Base-by-base conservation (phyloP, 192 early-diverging fungal species). In the Phlyctochytrium planicorne region DNA sequence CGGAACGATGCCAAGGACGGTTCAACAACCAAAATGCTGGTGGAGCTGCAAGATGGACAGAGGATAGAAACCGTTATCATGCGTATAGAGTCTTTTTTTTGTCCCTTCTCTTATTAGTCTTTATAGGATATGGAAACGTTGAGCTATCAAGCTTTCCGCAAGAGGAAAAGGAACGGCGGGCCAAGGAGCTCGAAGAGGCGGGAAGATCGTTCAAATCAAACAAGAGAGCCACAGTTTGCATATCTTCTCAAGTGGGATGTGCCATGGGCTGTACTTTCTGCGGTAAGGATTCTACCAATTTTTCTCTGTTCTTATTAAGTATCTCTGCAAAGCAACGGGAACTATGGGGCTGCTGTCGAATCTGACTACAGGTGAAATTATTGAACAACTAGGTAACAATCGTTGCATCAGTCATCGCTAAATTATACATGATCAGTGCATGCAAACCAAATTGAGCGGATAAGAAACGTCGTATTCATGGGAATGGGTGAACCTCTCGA, bases 401-500 rank as follows among this genome's bases (percentile, higher is more conserved):
- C 17, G 57, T 30, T 30, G 6, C 25, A 27, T 20, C 27, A 24
- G 25, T 14, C 55, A 29, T 6, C 27, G n/a, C n/a, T n/a, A n/a
- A n/a, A n/a, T n/a, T n/a, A n/a, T n/a, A n/a, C n/a, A n/a, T n/a
- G n/a, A n/a, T n/a, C 2, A 67, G 65, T 70, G 60, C 82, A 84
- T 53, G 82, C 82, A 25, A 81, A 75, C 62, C 56, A 75, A 27
- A 65, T 79, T 34, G 82, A 84, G 60, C 72, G 77, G 55, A 84
- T 84, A 32, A 73, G 80, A 14, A 82, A 82, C 60, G 71, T 84
- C 17, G 84, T 84, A 24, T 83, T 84, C 53, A 82, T 80, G 81
- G 81, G 84, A 4, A 84, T 84, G 84, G 84, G 83, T 25, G 84
- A 86, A 47, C 84, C 84, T 1, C 73, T 86, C 34, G 82, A 86